Conservation (phyloP, 2,329 filamentous ascomycete species). For the Epichloe baconii region DNA sequence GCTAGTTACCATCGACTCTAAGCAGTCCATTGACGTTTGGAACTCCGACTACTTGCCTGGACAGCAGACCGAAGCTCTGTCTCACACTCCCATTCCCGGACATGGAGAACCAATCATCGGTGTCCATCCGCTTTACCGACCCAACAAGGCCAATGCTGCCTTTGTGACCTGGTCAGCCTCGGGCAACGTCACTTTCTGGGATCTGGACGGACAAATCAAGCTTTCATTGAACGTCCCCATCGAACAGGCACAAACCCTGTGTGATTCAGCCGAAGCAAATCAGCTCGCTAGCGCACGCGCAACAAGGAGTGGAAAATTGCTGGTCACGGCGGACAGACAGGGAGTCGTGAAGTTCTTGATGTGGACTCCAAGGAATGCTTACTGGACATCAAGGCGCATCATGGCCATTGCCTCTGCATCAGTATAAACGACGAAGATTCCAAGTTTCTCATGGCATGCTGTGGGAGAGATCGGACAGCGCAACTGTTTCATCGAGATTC, state of each 20-base stretch:
- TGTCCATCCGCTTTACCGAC: slow-evolving; percentile 49
- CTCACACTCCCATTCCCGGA: slow-evolving; percentile 45
- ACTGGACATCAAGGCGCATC: slow-evolving; percentile 73
- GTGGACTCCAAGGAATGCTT: slow-evolving; percentile 45
- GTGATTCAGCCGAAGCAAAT: slow-evolving; percentile 40
- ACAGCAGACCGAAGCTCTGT: slow-evolving; percentile 22
- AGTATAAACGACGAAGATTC: slow-evolving; percentile 52
- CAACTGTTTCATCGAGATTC: slow-evolving; percentile 64
- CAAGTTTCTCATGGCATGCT: slow-evolving; percentile 61
- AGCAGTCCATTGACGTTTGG: slow-evolving; percentile 62
- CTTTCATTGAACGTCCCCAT: slow-evolving; percentile 53
- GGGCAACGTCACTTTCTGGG: slow-evolving; percentile 76
- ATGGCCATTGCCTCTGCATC: slow-evolving; percentile 73
- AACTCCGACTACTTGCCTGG: slow-evolving; percentile 31
- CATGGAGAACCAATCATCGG: slow-evolving; percentile 58
- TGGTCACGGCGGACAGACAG: slow-evolving; percentile 75
- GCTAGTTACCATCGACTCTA: slow-evolving; percentile 62
- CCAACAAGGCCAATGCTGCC: slow-evolving; percentile 49
- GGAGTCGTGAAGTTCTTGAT: slow-evolving; percentile 66
- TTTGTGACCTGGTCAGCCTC: slow-evolving; percentile 85
- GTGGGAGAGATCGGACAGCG: slow-evolving; percentile 78
- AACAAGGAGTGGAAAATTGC: slow-evolving; percentile 46
- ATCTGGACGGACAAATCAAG: slow-evolving; percentile 54
- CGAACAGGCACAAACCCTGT: slow-evolving; percentile 42
- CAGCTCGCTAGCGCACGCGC: slow-evolving; percentile 48